Conservation (phyloP, 306 rosid species). For the Mucuna pruriens region DNA sequence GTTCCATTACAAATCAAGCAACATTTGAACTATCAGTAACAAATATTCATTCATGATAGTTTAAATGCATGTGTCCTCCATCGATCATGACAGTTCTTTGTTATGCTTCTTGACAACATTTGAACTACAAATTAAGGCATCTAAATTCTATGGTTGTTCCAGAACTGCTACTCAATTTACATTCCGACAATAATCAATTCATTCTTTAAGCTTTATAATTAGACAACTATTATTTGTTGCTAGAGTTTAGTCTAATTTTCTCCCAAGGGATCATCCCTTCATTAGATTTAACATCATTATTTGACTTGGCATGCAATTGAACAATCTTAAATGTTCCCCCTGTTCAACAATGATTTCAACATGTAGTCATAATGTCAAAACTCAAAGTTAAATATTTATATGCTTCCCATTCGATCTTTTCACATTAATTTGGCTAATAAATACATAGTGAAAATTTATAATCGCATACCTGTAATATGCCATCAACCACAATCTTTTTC, state of each 20-base stretch:
- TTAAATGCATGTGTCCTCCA: neutral
- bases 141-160: neutral
- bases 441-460: neutral
- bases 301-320: neutral
- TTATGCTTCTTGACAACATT: neutral
- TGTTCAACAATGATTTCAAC: neutral
- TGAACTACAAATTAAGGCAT: neutral
- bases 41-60: too few relatives aligned
- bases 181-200: neutral
- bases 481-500: conserved; percentile 28
- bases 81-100: neutral
- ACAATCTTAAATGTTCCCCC: neutral
- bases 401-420: neutral
- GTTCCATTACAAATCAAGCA: neutral
- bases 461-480: conserved; percentile 32
- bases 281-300: neutral
- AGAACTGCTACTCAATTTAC: neutral
- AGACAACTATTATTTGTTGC: neutral
- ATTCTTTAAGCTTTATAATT: neutral
- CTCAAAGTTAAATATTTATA: neutral
- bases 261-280: neutral
- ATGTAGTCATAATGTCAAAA: neutral
- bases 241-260: neutral
- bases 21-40: neutral
- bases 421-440: neutral